phyloP scores from a whole-genome alignment of 2,329 filamentous ascomycete genomes.

The Fusarium sp. region DNA sequence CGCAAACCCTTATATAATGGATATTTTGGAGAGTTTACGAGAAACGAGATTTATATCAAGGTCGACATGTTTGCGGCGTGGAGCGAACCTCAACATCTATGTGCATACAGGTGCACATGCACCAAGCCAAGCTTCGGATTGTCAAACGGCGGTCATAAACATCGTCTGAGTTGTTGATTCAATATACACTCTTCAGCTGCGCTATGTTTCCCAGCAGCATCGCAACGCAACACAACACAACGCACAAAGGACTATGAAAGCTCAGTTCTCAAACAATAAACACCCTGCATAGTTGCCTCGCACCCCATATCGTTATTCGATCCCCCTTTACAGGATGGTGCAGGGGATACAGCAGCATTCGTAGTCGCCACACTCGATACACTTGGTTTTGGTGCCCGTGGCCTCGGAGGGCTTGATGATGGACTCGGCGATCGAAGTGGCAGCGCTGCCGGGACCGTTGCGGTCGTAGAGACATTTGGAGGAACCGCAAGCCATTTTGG shows the following conservation, averaged over 20 bases:
- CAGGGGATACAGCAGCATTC: constrained; percentile 67
- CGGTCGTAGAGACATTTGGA: constrained; percentile 37
- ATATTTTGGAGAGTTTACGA: not conserved
- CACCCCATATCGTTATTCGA: not conserved
- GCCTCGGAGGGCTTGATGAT: constrained; percentile 61
- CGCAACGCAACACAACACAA: constrained; percentile 13
- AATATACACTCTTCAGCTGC: constrained; percentile 11
- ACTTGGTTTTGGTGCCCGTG: constrained; percentile 48
- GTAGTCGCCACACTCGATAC: constrained; percentile 44
- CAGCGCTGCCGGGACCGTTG: constrained; percentile 60
- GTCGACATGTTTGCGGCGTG: not conserved
- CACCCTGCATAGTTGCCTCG: not conserved
- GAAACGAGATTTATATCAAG: not conserved
- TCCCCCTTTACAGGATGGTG: constrained; percentile 55
- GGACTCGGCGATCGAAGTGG: constrained; percentile 58
- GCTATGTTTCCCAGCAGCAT: not conserved
- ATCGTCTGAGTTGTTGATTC: not conserved
- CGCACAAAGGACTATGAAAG: constrained; percentile 11
- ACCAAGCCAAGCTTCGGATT: not conserved
- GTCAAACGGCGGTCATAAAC: constrained; percentile 3
- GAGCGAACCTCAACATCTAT: not conserved
- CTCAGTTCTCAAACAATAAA: constrained; percentile 2
- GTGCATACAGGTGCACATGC: not conserved
- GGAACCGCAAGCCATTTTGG: constrained; percentile 41
- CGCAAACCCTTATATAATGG: not conserved